Base-by-base conservation (phyloP, 306 rosid species). In the Vigna trinervia region DNA sequence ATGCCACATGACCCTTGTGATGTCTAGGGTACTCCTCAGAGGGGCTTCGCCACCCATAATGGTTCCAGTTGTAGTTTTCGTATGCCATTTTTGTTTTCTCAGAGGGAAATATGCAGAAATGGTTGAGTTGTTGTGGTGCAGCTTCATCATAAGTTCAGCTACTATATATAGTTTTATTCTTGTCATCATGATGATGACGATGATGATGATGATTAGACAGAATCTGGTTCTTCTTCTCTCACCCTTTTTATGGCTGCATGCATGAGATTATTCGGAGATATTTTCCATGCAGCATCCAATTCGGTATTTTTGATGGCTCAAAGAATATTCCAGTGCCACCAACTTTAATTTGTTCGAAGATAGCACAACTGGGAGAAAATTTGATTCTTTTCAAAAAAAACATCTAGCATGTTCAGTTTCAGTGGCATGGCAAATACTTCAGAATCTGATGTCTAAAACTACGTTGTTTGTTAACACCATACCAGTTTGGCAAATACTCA, bases 211-310 rank as follows among this genome's bases (percentile, higher is more conserved):
- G 46, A 32, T 60, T 2, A 60, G 51, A 41, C 8, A 20, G 89
- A 75, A 86, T 84, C 78, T 38, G 9, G 81, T 91, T 4, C 86
- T 71, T 36, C 22, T 30, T 19, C 45, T 28, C 26, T 13, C 73
- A 41, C 46, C 46, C 46, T 41, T 41, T 41, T 19, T 8, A 39
- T 0, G 17, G 58, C 46, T 39, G 1, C 58, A 52, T 17, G 63
- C 36, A 28, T 2, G 46, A 48, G 39, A 8, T n/a, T 32, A 32
- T 34, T 61, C 4, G 36, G 6, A 75, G 74, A 80, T 74, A 74
- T 81, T 59, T 11, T 36, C 47, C 20, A 12, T 51, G 57, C 10
- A 51, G 67, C 67, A 69, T 62, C 34, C 51, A 64, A 66, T 66
- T 22, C 20, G 9, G 12, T 32, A 28, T 13, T 12, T 61, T 50